Base-by-base conservation (phyloP, 2,329 filamentous ascomycete genomes). In the Nigrospora osmanthi region DNA sequence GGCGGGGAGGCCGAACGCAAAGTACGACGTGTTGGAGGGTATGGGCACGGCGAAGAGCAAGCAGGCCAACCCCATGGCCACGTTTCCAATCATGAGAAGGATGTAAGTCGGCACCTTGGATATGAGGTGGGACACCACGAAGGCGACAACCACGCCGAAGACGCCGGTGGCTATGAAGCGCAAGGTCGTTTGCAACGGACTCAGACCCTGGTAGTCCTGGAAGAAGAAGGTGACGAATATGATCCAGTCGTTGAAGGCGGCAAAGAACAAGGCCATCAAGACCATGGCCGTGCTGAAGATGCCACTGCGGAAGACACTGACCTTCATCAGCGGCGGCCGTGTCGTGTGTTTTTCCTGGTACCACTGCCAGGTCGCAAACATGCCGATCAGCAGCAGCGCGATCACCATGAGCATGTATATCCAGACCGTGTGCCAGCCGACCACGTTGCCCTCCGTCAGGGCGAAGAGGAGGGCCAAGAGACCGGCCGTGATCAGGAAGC, bases 201-300 rank as follows among this genome's bases (percentile, higher is more conserved):
- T 72, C 2, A 80, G 69, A 0, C 72, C 76, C 53, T 83, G 80
- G 57, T 76, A 86, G 50, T 82, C 74, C 60, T 87, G 83, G 61
- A 78, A 87, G 62, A 78, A 85, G 61, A 83, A 87, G 5, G 83
- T 87, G 1, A 80, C 75, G 53, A 76, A 85, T 48, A 87, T 69
- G 35, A 85, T 64, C 52, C 75, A 85, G 58, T 82, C 81, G 63
- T 83, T 85, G 65, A 87, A 87, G 2, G 72, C 69, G 15, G 76
- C 73, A 54, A 83, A 86, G 64, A 85, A 86, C 2, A 86, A 60
- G 0, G 70, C 70, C 75, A 85, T 84, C 52, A 83, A 78, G 31
- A 74, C 56, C 68, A 86, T 80, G 14, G 80, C 81, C 7, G 79
- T 76, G 32, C 72, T 75, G 56, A 87, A 85, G 7, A 70, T 71